Percentiles rank a stretch among this genome's conserved stretches.
These are phyloP conservation scores for Physaria fendleri DNA, from an alignment of 345 rosid species.

Conservation along the genomic window DNA sequence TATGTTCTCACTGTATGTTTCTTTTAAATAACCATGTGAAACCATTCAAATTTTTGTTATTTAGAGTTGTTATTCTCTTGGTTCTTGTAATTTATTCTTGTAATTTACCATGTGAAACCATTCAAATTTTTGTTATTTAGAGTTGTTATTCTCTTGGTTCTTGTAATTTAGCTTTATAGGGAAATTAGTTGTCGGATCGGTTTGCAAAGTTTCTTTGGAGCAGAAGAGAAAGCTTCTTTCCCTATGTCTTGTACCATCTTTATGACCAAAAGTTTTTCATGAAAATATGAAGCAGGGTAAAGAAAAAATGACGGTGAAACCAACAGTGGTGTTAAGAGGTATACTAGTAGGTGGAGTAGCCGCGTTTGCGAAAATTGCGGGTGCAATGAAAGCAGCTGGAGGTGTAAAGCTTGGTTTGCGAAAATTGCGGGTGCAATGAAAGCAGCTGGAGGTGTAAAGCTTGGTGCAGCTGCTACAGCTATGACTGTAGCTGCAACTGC, in stretches of 20 bases:
- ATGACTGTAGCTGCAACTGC: slow-evolving; percentile 78
- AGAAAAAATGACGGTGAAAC: slow-evolving; percentile 61
- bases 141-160: background rate
- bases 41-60: background rate
- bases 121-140: background rate
- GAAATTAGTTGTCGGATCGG: background rate
- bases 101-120: background rate
- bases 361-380: too few species aligned
- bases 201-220: background rate
- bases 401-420: too few species aligned
- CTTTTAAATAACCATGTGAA: background rate
- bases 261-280: background rate
- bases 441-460: slow-evolving; percentile 82
- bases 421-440: slow-evolving; percentile 77
- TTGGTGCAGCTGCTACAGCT: slow-evolving; percentile 83
- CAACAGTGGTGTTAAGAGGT: slow-evolving; percentile 87
- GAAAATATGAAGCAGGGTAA: slow-evolving; percentile 6
- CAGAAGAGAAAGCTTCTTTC: background rate
- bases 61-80: too few species aligned
- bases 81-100: too few species aligned
- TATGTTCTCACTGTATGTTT: background rate
- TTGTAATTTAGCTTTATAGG: background rate
- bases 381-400: too few species aligned
- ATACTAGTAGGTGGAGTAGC: slow-evolving; percentile 76
- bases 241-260: background rate